Base-by-base conservation (phyloP, 2,329 filamentous ascomycete species). In the Fusarium mangiferae region DNA sequence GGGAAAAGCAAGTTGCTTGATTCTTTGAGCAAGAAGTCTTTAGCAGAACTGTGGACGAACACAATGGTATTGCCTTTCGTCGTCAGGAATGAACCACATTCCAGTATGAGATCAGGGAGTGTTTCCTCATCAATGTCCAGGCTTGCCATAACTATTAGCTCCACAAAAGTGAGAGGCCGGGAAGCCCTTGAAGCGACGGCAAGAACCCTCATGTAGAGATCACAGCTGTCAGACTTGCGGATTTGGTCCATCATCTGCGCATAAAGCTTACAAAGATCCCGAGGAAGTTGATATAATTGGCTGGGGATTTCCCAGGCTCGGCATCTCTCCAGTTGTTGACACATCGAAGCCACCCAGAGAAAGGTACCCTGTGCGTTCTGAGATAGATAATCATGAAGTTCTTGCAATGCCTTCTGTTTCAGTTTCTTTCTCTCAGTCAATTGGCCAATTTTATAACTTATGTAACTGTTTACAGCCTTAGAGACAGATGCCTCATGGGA, bases 391-490 rank as follows among this genome's bases (percentile, higher is more conserved):
- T 8, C 5, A 35, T 15, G 18, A 1, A 62, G 9, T 14, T 24
- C 7, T 0, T 20, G 9, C 4, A 2, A 4, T 3, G 4, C 0
- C 6, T 7, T 15, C 9, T n/a, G 3, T 2, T 30, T 56, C 0
- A 56, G 8, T 33, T 17, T 57, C 15, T 57, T 57, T 0, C 11
- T 7, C 1, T 8, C 0, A 15, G 39, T 7, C 1, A 44, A 8
- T 0, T 24, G 20, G 3, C 17, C 11, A 1, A 85, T 78, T 61
- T 83, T 83, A 46, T 75, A 44, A 0, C 78, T 11, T 55, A 86
- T 85, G 39, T 83, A 88, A 6, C 24, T 52, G 2, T 68, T 30
- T 6, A 87, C 82, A 38, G 84, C 84, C 1, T 38, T 18, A 11
- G 81, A 78, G 8, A 85, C 72, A 2, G 75, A 77, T 7, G 77